Percentiles rank a stretch among this genome's conserved stretches.
phyloP scores from a whole-genome alignment of 1,284 basidiomycete species.

The Vanrija humicola region DNA sequence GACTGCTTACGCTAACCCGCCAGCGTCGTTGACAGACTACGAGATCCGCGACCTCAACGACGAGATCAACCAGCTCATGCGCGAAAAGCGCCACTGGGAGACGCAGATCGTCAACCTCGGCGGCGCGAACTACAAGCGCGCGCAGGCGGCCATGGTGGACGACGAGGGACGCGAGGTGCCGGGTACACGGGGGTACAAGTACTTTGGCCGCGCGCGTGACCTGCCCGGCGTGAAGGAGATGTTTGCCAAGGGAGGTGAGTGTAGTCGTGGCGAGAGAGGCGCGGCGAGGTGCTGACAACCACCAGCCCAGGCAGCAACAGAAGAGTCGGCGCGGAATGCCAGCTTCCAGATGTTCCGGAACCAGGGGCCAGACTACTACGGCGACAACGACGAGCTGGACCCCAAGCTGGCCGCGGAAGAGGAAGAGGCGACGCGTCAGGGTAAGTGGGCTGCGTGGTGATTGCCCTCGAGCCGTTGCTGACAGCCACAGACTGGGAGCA shows the following conservation, averaged over 20 bases:
- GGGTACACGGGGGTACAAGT: constrained; percentile 99
- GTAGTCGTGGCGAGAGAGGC: neutral
- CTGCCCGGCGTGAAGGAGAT: constrained; percentile 93
- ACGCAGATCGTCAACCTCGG: constrained; percentile 92
- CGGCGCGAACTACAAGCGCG: constrained; percentile 92
- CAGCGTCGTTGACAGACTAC: constrained; percentile 89
- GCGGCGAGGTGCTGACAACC: neutral
- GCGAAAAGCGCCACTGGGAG: constrained; percentile 97
- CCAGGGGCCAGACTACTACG: constrained; percentile 84
- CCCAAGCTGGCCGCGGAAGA: constrained; percentile 68
- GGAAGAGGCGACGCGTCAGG: constrained; percentile 65
- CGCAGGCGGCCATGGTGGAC: constrained; percentile 77
- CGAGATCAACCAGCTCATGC: constrained; percentile 92
- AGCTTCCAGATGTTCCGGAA: constrained; percentile 86
- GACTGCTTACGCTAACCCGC: neutral
- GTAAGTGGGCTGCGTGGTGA: constrained; percentile 50
- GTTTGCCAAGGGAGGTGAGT: constrained; percentile 73
- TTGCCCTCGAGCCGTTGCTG: neutral
- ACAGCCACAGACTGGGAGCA: constrained; percentile 65
- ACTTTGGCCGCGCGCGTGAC: constrained; percentile 96
- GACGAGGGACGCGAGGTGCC: constrained; percentile 93
- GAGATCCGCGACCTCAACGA: constrained; percentile 96
- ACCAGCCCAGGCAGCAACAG: constrained; percentile 67
- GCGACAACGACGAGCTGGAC: constrained; percentile 83
- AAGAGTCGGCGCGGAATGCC: constrained; percentile 64